These are phyloP conservation scores for Brassica juncea DNA, from an alignment of 345 rosid genomes.

Conservation along the genomic window DNA sequence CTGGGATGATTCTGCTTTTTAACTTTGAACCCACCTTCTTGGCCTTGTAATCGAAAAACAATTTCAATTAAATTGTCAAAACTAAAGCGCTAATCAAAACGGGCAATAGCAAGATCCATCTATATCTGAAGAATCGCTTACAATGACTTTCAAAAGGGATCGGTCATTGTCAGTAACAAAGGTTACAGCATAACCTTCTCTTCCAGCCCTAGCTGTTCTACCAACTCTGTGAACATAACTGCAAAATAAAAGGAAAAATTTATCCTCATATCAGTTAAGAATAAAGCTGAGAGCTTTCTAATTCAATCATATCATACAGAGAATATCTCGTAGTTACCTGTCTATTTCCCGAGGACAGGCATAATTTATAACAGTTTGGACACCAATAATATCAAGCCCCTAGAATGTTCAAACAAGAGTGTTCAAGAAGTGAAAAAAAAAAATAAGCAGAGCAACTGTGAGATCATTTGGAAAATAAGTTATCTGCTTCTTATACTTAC, in stretches of 20 bases:
- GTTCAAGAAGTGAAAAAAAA: constrained; percentile 8
- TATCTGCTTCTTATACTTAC: constrained; percentile 50
- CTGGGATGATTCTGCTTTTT: constrained; percentile 79
- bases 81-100: constrained; percentile 3
- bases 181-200: constrained; percentile 98
- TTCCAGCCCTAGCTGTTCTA: constrained; percentile 98
- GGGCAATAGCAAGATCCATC: background rate
- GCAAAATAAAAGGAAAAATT: constrained; percentile 27
- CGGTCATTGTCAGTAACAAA: constrained; percentile 90
- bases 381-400: constrained; percentile 99
- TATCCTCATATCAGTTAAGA: constrained; percentile 8
- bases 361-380: constrained; percentile 90
- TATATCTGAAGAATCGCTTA: constrained; percentile 42
- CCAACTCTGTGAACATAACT: constrained; percentile 98
- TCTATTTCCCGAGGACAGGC: constrained; percentile 97
- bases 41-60: constrained; percentile 48
- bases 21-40: constrained; percentile 90
- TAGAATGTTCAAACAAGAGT: constrained; percentile 34
- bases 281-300: constrained; percentile 1
- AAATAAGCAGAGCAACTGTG: constrained; percentile 19
- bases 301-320: background rate
- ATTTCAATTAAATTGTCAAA: constrained; percentile 5
- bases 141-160: constrained; percentile 89
- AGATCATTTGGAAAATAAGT: constrained; percentile 8
- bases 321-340: constrained; percentile 46